A percentile compares a stretch with the other conserved stretches of the same genome.
Evolutionary conservation across 2,329 filamentous ascomycete species (phyloP).

Genomic region (Clonostachys sp.): DNA sequence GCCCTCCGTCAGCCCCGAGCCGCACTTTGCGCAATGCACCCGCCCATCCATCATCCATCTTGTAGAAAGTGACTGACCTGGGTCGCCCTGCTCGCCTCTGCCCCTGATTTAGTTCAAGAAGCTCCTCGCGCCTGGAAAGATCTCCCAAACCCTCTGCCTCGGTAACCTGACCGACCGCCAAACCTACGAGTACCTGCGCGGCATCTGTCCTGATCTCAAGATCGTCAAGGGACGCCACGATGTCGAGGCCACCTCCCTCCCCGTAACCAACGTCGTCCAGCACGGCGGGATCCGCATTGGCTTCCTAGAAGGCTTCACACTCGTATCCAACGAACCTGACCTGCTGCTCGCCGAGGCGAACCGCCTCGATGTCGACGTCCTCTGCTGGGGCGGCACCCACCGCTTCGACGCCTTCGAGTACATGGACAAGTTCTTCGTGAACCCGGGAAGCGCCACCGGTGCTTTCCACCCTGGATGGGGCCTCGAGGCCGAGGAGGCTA

Average conservation of each 20-base stretch:
- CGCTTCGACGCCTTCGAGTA: constrained; percentile 68
- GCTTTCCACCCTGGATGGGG: constrained; percentile 56
- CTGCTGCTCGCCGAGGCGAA: constrained; percentile 64
- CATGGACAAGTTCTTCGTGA: constrained; percentile 72
- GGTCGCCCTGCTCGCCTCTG: not conserved
- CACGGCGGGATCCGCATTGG: constrained; percentile 62
- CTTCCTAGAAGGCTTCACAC: constrained; percentile 64
- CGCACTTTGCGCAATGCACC: not conserved
- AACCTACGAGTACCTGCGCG: constrained; percentile 76
- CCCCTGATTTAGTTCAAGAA: constrained; percentile 66
- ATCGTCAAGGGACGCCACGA: constrained; percentile 66
- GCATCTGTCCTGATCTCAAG: constrained; percentile 68
- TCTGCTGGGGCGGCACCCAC: constrained; percentile 66
- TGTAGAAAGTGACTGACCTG: not conserved
- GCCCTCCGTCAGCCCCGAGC: too few relatives aligned
- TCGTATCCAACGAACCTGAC: constrained; percentile 64
- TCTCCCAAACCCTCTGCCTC: constrained; percentile 75
- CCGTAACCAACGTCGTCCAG: constrained; percentile 61
- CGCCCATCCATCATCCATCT: not conserved
- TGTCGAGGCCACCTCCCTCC: constrained; percentile 61
- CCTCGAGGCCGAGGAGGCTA: constrained; percentile 63
- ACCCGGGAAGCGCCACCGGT: constrained; percentile 63
- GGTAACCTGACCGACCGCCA: constrained; percentile 77
- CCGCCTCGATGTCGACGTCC: constrained; percentile 63
- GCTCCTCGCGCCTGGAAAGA: constrained; percentile 78